Evolutionary conservation across 768 basidiomycete species (phyloP).

Genomic region (Podaxis sp.): DNA sequence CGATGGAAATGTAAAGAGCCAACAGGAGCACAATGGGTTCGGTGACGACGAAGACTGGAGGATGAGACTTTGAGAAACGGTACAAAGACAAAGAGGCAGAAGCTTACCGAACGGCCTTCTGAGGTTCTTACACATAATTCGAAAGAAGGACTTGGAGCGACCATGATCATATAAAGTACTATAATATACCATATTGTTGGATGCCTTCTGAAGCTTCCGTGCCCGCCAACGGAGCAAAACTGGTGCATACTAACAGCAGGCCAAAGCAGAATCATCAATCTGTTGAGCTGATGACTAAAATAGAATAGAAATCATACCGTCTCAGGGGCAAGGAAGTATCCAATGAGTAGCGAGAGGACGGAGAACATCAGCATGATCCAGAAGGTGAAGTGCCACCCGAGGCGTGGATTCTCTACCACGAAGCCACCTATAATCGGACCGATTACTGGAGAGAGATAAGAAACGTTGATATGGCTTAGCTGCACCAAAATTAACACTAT

Average conservation of each 20-base stretch:
- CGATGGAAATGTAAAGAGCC: slow-evolving; percentile 58
- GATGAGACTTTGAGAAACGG: slow-evolving; percentile 1
- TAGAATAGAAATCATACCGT: slow-evolving; percentile 38
- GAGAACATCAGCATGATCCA: slow-evolving; percentile 65
- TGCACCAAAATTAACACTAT: background rate
- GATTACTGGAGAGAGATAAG: slow-evolving; percentile 39
- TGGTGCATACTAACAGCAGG: slow-evolving; percentile 51
- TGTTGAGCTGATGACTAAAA: background rate
- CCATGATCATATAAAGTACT: slow-evolving; percentile 49
- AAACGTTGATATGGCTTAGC: background rate
- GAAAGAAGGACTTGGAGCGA: slow-evolving; percentile 39
- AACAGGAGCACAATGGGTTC: slow-evolving; percentile 65
- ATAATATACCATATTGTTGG: slow-evolving; percentile 42
- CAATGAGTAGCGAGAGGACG: slow-evolving; percentile 40
- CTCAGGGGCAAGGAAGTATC: slow-evolving; percentile 54
- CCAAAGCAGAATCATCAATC: background rate
- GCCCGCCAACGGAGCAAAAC: slow-evolving; percentile 59
- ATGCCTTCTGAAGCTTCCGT: slow-evolving; percentile 37
- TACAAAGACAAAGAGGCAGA: background rate
- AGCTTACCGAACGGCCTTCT: slow-evolving; percentile 54
- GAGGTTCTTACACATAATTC: slow-evolving; percentile 48
- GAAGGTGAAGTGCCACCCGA: slow-evolving; percentile 65
- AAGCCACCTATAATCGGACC: slow-evolving; percentile 72
- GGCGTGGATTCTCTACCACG: slow-evolving; percentile 43
- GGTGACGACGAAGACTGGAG: slow-evolving; percentile 55